A percentile compares a stretch with the other conserved stretches of the same genome.
Evolutionary conservation across 129 eudicot species (phyloP).

Genomic region (Centrapalus pauciflorus): DNA sequence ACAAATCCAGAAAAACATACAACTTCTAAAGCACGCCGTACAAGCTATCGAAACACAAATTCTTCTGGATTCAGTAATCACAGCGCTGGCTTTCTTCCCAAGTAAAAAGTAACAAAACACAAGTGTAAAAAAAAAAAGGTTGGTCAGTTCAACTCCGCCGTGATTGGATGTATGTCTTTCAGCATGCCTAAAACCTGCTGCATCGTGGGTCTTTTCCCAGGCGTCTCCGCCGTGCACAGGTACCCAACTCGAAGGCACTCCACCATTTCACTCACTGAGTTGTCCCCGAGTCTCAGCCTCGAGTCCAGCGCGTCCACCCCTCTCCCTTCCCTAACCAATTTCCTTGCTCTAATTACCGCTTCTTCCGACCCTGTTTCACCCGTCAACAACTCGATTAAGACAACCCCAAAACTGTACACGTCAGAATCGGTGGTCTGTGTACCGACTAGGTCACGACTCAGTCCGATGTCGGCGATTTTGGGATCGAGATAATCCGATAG

Average conservation of each 20-base stretch:
- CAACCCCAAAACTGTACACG: conserved; percentile 63
- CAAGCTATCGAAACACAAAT: neutral
- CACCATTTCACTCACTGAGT: conserved; percentile 72
- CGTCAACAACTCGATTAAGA: conserved; percentile 64
- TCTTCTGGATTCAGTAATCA: neutral
- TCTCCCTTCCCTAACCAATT: conserved; percentile 49
- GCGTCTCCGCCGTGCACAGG: conserved; percentile 79
- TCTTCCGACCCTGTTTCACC: conserved; percentile 45
- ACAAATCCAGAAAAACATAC: conserved; percentile 9
- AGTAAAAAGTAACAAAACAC: neutral
- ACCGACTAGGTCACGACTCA: conserved; percentile 34
- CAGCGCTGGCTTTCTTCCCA: conserved; percentile 15
- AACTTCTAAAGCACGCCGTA: conserved; percentile 22
- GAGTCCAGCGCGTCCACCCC: conserved; percentile 61
- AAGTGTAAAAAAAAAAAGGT: neutral
- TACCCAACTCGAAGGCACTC: conserved; percentile 93
- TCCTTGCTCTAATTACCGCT: conserved; percentile 40
- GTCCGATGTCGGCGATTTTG: conserved; percentile 61
- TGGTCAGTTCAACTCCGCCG: conserved; percentile 33
- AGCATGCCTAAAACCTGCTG: conserved; percentile 84
- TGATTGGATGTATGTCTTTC: conserved; percentile 68
- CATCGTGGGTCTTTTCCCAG: conserved; percentile 85
- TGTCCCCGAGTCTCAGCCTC: conserved; percentile 49
- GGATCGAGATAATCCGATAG: conserved; percentile 73
- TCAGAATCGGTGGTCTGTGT: conserved; percentile 54